These are phyloP conservation scores for Talaromyces verruculosus DNA, from an alignment of 2,329 filamentous ascomycete genomes.

Conservation along the genomic window DNA sequence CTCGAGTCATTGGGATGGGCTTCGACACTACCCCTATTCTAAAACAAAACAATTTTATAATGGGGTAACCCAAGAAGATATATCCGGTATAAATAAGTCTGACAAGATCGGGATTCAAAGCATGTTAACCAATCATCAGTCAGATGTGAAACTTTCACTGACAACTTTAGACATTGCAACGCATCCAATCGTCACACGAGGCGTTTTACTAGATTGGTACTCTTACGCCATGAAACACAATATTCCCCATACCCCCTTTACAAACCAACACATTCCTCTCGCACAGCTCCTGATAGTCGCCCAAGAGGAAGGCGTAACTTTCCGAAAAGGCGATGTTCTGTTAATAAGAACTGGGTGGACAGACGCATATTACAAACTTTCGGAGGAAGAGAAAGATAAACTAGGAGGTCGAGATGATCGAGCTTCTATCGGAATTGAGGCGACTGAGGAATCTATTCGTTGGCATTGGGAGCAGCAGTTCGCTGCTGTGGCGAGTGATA, in stretches of 20 bases:
- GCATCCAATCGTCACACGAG: conserved; percentile 23
- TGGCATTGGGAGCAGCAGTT: conserved; percentile 61
- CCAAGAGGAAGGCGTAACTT: conserved; percentile 25
- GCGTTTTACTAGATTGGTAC: conserved; percentile 24
- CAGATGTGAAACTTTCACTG: background rate
- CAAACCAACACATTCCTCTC: conserved; percentile 19
- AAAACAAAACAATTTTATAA: conserved; percentile 24
- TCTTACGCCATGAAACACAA: conserved; percentile 21
- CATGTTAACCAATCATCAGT: conserved; percentile 6
- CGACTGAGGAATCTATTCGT: conserved; percentile 46
- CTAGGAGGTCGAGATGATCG: conserved; percentile 23
- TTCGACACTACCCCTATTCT: conserved; percentile 24
- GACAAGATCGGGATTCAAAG: conserved; percentile 24
- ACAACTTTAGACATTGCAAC: conserved; percentile 20
- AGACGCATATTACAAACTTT: conserved; percentile 24
- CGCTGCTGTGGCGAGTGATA: conserved; percentile 55
- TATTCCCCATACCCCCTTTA: conserved; percentile 14
- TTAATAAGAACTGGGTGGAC: conserved; percentile 33
- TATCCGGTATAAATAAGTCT: conserved; percentile 21
- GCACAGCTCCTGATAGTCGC: conserved; percentile 25
- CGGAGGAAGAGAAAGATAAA: conserved; percentile 19
- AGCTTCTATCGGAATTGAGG: conserved; percentile 45
- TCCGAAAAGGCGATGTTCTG: conserved; percentile 31
- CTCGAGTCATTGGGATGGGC: conserved; percentile 24
- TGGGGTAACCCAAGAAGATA: conserved; percentile 23